Percentiles rank a stretch among this genome's conserved stretches.
These are phyloP conservation scores for Pyracantha coccinea DNA, from an alignment of 331 rosid genomes.

Conservation along the genomic window DNA sequence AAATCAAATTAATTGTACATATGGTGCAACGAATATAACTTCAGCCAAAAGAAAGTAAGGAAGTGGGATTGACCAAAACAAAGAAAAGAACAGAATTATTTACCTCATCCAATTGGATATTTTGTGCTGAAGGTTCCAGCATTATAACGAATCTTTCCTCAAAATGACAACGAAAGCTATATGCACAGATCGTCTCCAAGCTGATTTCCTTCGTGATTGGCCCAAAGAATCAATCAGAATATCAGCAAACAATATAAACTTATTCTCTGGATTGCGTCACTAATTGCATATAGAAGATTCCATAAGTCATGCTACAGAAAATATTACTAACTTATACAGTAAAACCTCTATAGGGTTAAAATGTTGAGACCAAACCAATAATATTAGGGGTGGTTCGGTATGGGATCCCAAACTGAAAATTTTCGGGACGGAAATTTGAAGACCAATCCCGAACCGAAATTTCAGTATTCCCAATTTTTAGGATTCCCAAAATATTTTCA, in stretches of 20 bases:
- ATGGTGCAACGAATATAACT: conserved; percentile 8
- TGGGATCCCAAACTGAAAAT: no score
- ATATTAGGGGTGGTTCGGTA: no score
- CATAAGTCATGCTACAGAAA: conserved; percentile 6
- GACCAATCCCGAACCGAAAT: no score
- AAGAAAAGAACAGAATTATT: background rate
- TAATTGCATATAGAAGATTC: background rate
- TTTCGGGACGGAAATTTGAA: no score
- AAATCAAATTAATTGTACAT: conserved; percentile 1
- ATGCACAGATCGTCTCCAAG: conserved; percentile 44
- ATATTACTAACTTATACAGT: background rate
- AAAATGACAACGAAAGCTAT: conserved; percentile 41
- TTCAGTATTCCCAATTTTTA: no score
- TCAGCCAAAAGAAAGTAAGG: background rate
- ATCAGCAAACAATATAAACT: background rate
- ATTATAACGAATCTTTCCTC: conserved; percentile 51
- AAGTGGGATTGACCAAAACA: background rate
- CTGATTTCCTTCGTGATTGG: conserved; percentile 45
- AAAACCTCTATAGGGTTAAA: no score
- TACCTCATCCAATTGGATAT: conserved; percentile 72
- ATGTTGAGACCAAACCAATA: no score
- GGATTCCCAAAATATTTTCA: no score
- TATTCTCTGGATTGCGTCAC: background rate
- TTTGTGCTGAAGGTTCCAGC: conserved; percentile 50
- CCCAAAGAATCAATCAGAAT: conserved; percentile 19